Base-by-base conservation (phyloP, 345 rosid species). In the Eucalyptus curtisii region DNA sequence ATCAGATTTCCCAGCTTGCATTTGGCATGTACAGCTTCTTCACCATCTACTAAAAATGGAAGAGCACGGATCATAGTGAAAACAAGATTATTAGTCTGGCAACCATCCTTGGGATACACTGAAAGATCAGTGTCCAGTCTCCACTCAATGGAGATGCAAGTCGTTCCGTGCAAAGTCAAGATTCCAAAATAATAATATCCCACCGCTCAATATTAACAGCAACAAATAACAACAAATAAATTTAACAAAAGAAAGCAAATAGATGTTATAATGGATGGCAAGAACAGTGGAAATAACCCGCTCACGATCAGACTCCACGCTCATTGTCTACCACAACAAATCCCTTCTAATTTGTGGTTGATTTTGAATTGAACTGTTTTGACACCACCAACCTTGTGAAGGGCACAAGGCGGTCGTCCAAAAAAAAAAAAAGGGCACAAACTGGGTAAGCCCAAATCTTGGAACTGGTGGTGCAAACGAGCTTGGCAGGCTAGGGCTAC, bases 381-480 rank as follows among this genome's bases (percentile, higher is more conserved):
- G 57, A 85, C 27, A 49, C 22, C 55, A 7, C 20, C n/a, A 4
- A n/a, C 2, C 24, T 17, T 52, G 9, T 52, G 55, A 52, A 19
- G 0, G 55, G 55, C 24, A 52, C 24, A 52, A 0, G 55, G 24
- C 55, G 55, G 55, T 19, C 2, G 10, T 19, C 24, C 0, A 19
- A 52, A 44, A 19, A 7, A 52, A 44, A 19, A 7, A 52, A 52
- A 52, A 1, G 55, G 24, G 55, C 55, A 0, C 55, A 19, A 52
- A 52, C 24, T 52, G 55, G 55, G 55, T 52, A 52, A 52, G 55
- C 55, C 55, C 55, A 52, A 19, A 52, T 52, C 55, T 52, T 19
- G 24, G 24, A 19, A 0, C 55, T 3, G 1, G 55, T 0, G 55
- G 1, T 3, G 55, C 55, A 52, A 19, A 52, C 24, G 22, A 52